phyloP scores from a whole-genome alignment of 768 basidiomycete genomes.

The Rhodotorula sphaerocarpa region DNA sequence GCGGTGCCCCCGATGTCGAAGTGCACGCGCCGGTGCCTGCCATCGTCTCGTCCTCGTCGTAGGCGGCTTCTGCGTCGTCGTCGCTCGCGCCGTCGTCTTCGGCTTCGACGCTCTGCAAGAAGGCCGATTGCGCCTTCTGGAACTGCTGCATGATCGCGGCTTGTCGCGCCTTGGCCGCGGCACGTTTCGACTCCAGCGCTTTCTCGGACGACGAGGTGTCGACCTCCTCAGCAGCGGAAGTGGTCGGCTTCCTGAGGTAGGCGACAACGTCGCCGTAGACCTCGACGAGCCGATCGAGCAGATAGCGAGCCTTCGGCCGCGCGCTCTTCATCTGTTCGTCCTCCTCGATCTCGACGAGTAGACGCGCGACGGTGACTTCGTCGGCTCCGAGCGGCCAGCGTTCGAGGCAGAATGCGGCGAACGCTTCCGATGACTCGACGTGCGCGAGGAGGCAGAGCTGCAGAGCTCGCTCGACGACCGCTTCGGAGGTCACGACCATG shows the following conservation, averaged over 20 bases:
- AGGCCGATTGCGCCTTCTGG: conserved; percentile 81
- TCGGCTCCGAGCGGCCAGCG: not conserved
- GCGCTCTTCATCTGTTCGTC: conserved; percentile 64
- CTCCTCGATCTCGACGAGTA: conserved; percentile 68
- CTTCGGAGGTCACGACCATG: conserved; percentile 49
- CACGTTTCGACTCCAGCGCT: conserved; percentile 62
- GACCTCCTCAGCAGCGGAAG: conserved; percentile 14
- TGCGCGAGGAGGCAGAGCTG: conserved; percentile 79
- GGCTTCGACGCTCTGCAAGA: conserved; percentile 58
- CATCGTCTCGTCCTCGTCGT: conserved; percentile 47
- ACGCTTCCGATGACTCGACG: conserved; percentile 58
- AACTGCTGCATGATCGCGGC: conserved; percentile 92
- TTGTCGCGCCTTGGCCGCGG: conserved; percentile 80
- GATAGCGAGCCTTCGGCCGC: conserved; percentile 64
- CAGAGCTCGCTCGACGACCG: conserved; percentile 77
- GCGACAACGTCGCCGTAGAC: conserved; percentile 20
- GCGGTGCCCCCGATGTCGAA: conserved; percentile 46
- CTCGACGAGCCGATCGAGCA: conserved; percentile 47
- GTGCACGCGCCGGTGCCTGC: conserved; percentile 41
- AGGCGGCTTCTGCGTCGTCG: conserved; percentile 40
- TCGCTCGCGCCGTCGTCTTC: conserved; percentile 54
- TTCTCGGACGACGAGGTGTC: conserved; percentile 28
- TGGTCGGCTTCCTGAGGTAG: conserved; percentile 43
- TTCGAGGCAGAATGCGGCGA: conserved; percentile 50
- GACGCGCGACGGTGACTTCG: conserved; percentile 51